phyloP scores from a whole-genome alignment of 2,329 filamentous ascomycete genomes.

The Aspergillus viridinutans region DNA sequence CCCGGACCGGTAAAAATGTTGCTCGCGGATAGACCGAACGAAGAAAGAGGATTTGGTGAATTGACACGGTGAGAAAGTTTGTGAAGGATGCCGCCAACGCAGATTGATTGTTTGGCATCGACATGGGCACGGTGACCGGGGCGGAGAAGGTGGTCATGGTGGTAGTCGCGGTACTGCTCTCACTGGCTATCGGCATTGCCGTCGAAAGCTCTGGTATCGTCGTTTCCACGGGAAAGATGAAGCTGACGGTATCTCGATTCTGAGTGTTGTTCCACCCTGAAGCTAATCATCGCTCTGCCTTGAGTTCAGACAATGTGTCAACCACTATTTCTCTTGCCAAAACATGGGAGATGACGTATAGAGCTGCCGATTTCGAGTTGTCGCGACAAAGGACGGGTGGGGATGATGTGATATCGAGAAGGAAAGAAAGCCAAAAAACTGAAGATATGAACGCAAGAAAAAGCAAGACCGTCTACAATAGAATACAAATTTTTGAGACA shows the following conservation, averaged over 20 bases:
- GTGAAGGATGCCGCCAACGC: conserved; percentile 66
- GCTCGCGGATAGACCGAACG: conserved; percentile 71
- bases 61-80: conserved; percentile 74
- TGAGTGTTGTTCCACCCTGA: conserved; percentile 41
- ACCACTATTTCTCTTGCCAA: conserved; percentile 10
- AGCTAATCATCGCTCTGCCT: conserved; percentile 43
- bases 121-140: conserved; percentile 38
- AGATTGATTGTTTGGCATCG: conserved; percentile 49
- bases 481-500: conserved; percentile 1
- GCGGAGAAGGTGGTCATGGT: conserved; percentile 39
- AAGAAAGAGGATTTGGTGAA: conserved; percentile 83
- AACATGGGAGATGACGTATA: conserved; percentile 3
- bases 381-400: neutral
- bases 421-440: neutral
- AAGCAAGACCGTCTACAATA: neutral
- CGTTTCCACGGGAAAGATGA: conserved; percentile 33
- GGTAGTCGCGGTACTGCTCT: conserved; percentile 36
- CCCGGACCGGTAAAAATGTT: conserved; percentile 74
- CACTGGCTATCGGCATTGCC: conserved; percentile 41
- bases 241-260: conserved; percentile 36
- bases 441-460: neutral
- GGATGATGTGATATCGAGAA: neutral
- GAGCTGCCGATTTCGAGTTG: neutral
- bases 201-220: conserved; percentile 26
- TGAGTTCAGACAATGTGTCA: conserved; percentile 27